Evolutionary conservation across 1,139 yeast species (phyloP), one percentile per base, ranked within the genome.

Genomic region (Meyerozyma elateridarum): DNA sequence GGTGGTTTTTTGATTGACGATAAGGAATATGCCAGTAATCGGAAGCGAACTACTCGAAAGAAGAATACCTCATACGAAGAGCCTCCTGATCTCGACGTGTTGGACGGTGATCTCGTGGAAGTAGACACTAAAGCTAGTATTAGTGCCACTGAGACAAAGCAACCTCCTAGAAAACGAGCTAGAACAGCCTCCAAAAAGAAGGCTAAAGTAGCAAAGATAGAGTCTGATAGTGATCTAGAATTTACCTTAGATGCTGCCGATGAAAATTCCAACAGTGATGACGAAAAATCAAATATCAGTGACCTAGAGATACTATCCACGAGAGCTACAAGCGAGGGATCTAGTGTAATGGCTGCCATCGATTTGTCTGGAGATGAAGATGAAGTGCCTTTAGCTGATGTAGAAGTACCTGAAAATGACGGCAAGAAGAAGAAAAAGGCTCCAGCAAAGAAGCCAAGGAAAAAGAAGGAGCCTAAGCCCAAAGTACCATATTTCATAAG

Each of bases 401-500:
- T 32, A 12, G 29, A 40, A 15, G 15, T 36, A 6, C 34, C 42
- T 6, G 33, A 33, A 17, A 24, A 26, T 25, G 13, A 33, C n/a
- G 38, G 40, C 15, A 31, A 42, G 26, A 34, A 42, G 17, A 44
- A 40, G 32, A 33, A 38, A 4, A 35, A 34, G n/a, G 39, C 40
- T 20, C 40, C 47, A 32, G 36, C 44, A 6, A 40, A 46, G 15
- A 36, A 44, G 3, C 48, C 56, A 7, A 44, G 49, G 22, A 61
- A 61, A 48, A 67, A 61, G 52, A 64, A 63, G 41, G 61, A 55
- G 28, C 62, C 67, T 4, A 72, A 73, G 41, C 79, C 79, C 3
- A 81, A 80, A 49, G 60, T 81, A 3, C 78, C 89, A 0, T 79
- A 80, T 26, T 81, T 73, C 54, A 76, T 80, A 29, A 61, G 89